phyloP scores from a whole-genome alignment of 2,329 filamentous ascomycete species.

The Xylariaceae sp. region DNA sequence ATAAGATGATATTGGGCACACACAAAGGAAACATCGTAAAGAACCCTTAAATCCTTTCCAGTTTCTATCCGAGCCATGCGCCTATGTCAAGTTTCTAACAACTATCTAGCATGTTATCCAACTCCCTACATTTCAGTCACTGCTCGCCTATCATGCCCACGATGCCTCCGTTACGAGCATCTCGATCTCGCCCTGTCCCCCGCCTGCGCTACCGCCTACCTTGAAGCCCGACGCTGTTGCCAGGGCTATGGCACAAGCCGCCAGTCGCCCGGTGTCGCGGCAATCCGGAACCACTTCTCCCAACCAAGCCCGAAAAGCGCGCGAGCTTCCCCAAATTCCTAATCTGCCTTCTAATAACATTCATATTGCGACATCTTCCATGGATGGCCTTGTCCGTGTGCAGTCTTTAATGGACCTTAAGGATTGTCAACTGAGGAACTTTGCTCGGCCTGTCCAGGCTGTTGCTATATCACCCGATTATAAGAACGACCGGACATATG shows the following conservation, averaged over 20 bases:
- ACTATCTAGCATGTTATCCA: slow-evolving; percentile 62
- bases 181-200: slow-evolving; percentile 82
- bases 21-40: slow-evolving; percentile 94
- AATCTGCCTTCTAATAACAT: slow-evolving; percentile 83
- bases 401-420: slow-evolving; percentile 80
- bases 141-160: slow-evolving; percentile 88
- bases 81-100: slow-evolving; percentile 1
- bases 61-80: background rate
- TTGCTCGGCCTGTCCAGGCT: slow-evolving; percentile 84
- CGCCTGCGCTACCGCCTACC: slow-evolving; percentile 50
- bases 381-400: slow-evolving; percentile 93
- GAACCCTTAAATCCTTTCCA: slow-evolving; percentile 22
- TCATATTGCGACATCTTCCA: slow-evolving; percentile 86
- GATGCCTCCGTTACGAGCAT: slow-evolving; percentile 84
- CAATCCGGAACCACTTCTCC: slow-evolving; percentile 44
- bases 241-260: slow-evolving; percentile 34
- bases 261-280: slow-evolving; percentile 34
- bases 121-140: slow-evolving; percentile 70
- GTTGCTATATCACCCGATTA: slow-evolving; percentile 94
- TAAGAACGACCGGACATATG: slow-evolving; percentile 79
- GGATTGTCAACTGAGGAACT: slow-evolving; percentile 88
- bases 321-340: slow-evolving; percentile 54
- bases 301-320: slow-evolving; percentile 20
- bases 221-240: slow-evolving; percentile 38
- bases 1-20: slow-evolving; percentile 96